Percentiles rank a stretch among this genome's conserved stretches.
These are phyloP conservation scores for Carex scoparia DNA, from an alignment of 176 grass and related monocot species.

Conservation along the genomic window DNA sequence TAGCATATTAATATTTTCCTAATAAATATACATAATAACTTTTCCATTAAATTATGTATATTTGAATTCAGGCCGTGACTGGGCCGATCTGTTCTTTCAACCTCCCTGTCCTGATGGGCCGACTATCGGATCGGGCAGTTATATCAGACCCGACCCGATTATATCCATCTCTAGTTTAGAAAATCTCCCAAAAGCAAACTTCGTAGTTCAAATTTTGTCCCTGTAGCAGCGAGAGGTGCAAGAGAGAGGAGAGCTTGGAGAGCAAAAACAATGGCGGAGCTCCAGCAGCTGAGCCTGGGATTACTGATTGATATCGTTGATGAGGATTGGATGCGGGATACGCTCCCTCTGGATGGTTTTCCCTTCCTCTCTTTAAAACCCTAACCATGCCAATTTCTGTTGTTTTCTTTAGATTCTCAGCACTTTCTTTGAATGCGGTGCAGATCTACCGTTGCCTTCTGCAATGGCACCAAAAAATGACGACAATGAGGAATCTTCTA, in stretches of 20 bases:
- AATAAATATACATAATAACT: too few relatives aligned
- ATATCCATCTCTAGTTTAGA: background rate
- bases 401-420: background rate
- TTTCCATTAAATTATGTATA: background rate
- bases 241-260: background rate
- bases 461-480: slow-evolving; percentile 64
- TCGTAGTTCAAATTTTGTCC: background rate
- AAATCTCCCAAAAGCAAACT: background rate
- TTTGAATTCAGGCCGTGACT: background rate
- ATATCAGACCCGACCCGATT: background rate
- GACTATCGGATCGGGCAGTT: too few relatives aligned
- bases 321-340: slow-evolving; percentile 92
- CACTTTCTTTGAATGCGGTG: background rate
- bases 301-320: slow-evolving; percentile 86
- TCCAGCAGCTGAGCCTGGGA: slow-evolving; percentile 77
- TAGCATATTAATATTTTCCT: too few relatives aligned
- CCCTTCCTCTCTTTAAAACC: background rate
- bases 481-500: slow-evolving; percentile 59
- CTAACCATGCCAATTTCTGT: slow-evolving; percentile 9
- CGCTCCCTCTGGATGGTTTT: slow-evolving; percentile 72
- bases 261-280: slow-evolving; percentile 43
- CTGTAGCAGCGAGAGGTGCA: background rate
- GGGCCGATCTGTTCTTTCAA: too few relatives aligned
- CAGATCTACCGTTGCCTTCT: slow-evolving; percentile 72
- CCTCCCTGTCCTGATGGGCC: too few relatives aligned